phyloP scores from a whole-genome alignment of 768 basidiomycete genomes.

The Tylopilus sp. region DNA sequence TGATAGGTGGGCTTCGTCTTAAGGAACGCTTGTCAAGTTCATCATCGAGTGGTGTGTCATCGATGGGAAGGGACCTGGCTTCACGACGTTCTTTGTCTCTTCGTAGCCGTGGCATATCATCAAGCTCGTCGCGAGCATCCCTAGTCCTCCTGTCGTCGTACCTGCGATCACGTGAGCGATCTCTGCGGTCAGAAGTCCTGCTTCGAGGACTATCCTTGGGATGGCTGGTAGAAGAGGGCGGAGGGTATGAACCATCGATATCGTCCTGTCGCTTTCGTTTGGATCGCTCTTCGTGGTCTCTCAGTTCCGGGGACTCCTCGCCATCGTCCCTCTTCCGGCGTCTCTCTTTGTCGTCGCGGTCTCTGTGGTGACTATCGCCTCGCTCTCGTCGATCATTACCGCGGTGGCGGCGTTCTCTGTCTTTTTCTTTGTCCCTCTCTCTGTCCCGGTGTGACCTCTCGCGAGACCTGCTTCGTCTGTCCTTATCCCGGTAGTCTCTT shows the following conservation, averaged over 20 bases:
- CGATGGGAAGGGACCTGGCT: conserved; percentile 37
- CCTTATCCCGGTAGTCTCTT: conserved; percentile 45
- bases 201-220: conserved; percentile 50
- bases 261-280: conserved; percentile 69
- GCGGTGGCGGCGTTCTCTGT: conserved; percentile 44
- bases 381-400: conserved; percentile 44
- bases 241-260: conserved; percentile 41
- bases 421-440: conserved; percentile 29
- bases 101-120: conserved; percentile 47
- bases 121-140: conserved; percentile 58
- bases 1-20: conserved; percentile 37
- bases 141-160: conserved; percentile 46
- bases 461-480: conserved; percentile 46
- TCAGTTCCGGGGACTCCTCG: conserved; percentile 43
- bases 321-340: conserved; percentile 70
- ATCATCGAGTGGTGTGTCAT: conserved; percentile 38
- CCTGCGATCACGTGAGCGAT: conserved; percentile 54
- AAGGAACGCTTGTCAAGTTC: conserved; percentile 36
- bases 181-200: conserved; percentile 41
- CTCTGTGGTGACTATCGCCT: conserved; percentile 53
- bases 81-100: conserved; percentile 43
- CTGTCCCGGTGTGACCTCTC: conserved; percentile 45
- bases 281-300: conserved; percentile 50
- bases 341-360: conserved; percentile 48
- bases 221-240: conserved; percentile 28